Evolutionary conservation across 805 yeast species (phyloP), one percentile per base, ranked within the genome.

Genomic region (Wickerhamomyces pijperi): DNA sequence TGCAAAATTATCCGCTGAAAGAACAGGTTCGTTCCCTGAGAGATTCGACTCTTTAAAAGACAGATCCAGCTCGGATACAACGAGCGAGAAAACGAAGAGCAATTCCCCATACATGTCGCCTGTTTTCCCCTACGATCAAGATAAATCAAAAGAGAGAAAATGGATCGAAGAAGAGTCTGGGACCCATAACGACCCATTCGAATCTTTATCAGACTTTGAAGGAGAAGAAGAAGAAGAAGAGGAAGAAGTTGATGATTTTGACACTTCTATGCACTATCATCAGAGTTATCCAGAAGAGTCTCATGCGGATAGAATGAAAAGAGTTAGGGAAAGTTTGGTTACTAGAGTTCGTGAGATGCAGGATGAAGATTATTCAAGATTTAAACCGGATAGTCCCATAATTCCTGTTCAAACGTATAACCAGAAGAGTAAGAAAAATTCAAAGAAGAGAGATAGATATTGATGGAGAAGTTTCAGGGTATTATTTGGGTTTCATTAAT

Each of bases 331-430:
- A 25, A 47, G 52, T 39, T 31, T 51, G 23, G 36, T 47, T 6
- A 12, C 39, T 2, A 42, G 56, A 25, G 53, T 53, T 12, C 39
- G 34, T 28, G 43, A 51, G 18, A 50, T 51, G 53, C 53, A 50
- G 32, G 13, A 32, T 18, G 56, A 51, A 34, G 52, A 51, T 28
- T 53, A 53, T 35, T 47, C 33, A 13, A 31, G 19, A 15, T 31
- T 31, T 12, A 31, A 15, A 8, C 33, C 33, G 7, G 29, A 11
- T 7, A 25, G 14, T 25, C 29, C 29, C 4, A 5, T 11, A 4
- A 9, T 25, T 9, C 29, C 29, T 11, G 9, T 25, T 9, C 7
- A 25, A 8, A 12, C n/a, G 5, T 9, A 25, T 11, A 12, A 12
- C n/a, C 7, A 25, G 29, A 25, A 25, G 13, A 25, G 14, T 7